These are phyloP conservation scores for Aaosphaeria pasadenensis DNA, from an alignment of 2,329 filamentous ascomycete genomes.

Conservation along the genomic window DNA sequence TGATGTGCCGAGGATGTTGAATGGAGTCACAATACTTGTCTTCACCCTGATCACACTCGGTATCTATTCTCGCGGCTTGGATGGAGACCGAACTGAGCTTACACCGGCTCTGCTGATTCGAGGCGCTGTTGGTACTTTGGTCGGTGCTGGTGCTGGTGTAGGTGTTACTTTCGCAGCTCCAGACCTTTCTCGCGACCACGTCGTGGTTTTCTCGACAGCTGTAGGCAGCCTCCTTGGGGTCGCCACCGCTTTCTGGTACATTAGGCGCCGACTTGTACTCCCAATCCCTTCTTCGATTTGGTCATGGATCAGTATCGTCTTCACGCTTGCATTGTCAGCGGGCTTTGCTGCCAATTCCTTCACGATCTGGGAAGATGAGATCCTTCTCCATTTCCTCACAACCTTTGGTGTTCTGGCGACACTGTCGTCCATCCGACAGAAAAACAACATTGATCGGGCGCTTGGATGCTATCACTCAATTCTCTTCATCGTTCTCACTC, in stretches of 20 bases:
- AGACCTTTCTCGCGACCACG: constrained; percentile 39
- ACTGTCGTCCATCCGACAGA: constrained; percentile 71
- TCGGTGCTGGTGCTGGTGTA: constrained; percentile 43
- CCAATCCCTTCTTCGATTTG: constrained; percentile 74
- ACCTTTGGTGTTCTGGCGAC: constrained; percentile 80
- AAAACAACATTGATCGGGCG: constrained; percentile 63
- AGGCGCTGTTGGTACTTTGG: constrained; percentile 48
- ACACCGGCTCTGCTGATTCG: constrained; percentile 52
- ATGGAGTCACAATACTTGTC: constrained; percentile 71
- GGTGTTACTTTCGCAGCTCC: constrained; percentile 43
- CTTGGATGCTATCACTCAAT: constrained; percentile 82
- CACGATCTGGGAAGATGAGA: constrained; percentile 98
- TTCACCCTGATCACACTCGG: constrained; percentile 66
- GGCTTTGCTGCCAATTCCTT: constrained; percentile 98
- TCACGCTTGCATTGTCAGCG: constrained; percentile 82
- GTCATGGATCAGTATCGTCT: constrained; percentile 81
- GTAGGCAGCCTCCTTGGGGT: constrained; percentile 40
- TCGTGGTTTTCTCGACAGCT: constrained; percentile 40
- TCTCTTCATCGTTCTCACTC: constrained; percentile 74
- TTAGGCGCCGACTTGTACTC: constrained; percentile 41
- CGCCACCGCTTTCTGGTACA: constrained; percentile 40
- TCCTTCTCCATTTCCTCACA: constrained; percentile 83
- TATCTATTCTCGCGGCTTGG: constrained; percentile 65
- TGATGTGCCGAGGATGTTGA: constrained; percentile 79
- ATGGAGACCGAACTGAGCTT: constrained; percentile 52